Base-by-base conservation (phyloP, 2,329 filamentous ascomycete species). In the Colletotrichum endophyticum region DNA sequence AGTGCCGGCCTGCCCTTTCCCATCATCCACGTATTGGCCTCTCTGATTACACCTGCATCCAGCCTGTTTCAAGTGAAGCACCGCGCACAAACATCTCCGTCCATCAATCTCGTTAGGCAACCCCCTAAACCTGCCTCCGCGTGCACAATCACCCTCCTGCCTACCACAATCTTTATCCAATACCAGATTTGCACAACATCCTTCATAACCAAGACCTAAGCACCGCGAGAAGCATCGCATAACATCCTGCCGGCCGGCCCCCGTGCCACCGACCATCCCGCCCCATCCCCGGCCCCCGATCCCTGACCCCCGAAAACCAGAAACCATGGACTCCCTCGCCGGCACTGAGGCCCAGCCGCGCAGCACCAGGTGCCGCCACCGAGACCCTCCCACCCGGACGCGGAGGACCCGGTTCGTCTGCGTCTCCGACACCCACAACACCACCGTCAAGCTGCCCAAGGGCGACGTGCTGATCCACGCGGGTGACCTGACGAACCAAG, bases 381-480 rank as follows among this genome's bases (percentile, higher is more conserved):
- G n/a, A 53, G n/a, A 70, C 8, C 59, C 16, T 28, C 59, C 56
- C 25, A 19, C 53, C 57, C 77, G 44, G 53, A 78, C 73, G 8
- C 84, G 88, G 69, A 86, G 89, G 78, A 92, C 93, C 8, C 90
- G 94, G 76, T 89, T 96, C 73, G 93, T 96, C 69, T 95, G 94
- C 84, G 89, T 96, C 72, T 94, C 94, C 6, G 94, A 96, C 84
- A 96, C 94, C 3, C 94, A 96, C 84, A 95, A 95, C 82, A 89
- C 87, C 79, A 88, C 88, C 4, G 87, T 91, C 79, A 93, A 91
- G 79, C 88, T 95, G 2, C 94, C 94, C 0, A 89, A 88, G 27
- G 94, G 94, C 56, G 94, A 96, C 81, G 91, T 96, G 11, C 87
- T 96, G 39, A 92, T 96, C 66, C 94, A 95, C 81, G 94, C 94